Evolutionary conservation across 768 basidiomycete genomes (phyloP).

Genomic region (Pluteus cervinus): DNA sequence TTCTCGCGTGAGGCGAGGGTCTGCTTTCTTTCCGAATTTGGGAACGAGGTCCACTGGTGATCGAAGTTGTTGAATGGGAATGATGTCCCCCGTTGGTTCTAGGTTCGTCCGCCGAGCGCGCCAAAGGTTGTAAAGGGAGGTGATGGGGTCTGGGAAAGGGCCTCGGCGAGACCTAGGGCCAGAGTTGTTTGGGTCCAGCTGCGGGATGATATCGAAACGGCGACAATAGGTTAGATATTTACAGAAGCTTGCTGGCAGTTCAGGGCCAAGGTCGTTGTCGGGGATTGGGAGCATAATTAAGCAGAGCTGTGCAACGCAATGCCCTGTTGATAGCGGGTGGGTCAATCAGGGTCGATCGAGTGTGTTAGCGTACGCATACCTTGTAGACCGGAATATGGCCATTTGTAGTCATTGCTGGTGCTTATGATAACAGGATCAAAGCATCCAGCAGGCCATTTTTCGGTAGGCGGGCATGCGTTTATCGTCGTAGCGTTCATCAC

Average conservation of each 20-base stretch:
- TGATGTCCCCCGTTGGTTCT: constrained; percentile 17
- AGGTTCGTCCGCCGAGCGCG: constrained; percentile 9
- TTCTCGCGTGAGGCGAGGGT: constrained; percentile 13
- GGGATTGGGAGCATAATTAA: constrained; percentile 10
- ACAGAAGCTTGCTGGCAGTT: constrained; percentile 3
- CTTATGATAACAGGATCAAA: too few species aligned
- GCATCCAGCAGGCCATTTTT: too few species aligned
- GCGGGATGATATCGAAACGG: constrained; percentile 16
- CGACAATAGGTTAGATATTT: constrained; percentile 20
- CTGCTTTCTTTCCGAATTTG: constrained; percentile 18
- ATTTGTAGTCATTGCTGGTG: too few species aligned
- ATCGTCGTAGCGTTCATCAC: too few species aligned
- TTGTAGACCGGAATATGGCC: too few species aligned
- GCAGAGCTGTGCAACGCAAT: constrained; percentile 7
- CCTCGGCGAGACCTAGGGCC: constrained; percentile 7
- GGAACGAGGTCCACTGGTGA: constrained; percentile 20
- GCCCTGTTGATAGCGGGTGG: too few species aligned
- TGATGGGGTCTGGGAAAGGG: constrained; percentile 12
- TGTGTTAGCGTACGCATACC: too few species aligned
- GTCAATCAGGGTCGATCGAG: too few species aligned
- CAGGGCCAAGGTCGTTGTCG: not conserved
- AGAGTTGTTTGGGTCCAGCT: not conserved
- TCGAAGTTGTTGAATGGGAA: constrained; percentile 16
- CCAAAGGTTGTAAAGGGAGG: constrained; percentile 18
- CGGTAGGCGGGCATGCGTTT: too few species aligned